Evolutionary conservation across 345 rosid genomes (phyloP).

Genomic region (Luvunga scandens): DNA sequence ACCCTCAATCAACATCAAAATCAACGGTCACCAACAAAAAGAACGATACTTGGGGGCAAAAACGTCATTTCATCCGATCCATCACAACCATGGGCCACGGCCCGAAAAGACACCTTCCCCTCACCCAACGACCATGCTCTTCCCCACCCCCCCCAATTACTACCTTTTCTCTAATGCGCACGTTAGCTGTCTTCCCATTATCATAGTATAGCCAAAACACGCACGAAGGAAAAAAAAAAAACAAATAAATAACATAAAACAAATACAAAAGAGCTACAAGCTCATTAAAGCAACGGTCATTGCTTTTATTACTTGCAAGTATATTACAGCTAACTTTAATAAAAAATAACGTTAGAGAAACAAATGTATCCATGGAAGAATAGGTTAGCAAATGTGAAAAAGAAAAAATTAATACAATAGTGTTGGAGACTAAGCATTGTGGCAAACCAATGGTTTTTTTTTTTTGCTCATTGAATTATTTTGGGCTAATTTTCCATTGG

Average conservation of each 20-base stretch:
- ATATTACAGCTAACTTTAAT: too few relatives aligned
- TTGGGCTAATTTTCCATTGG: too few relatives aligned
- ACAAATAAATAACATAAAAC: background rate
- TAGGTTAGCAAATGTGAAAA: too few relatives aligned
- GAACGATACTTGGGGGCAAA: background rate
- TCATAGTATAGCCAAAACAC: background rate
- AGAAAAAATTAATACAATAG: too few relatives aligned
- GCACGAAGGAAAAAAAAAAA: background rate
- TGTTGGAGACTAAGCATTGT: too few relatives aligned
- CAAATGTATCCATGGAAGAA: too few relatives aligned
- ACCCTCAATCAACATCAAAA: conserved; percentile 11
- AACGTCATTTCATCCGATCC: background rate
- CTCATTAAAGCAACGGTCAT: too few relatives aligned
- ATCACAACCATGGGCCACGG: conserved; percentile 12
- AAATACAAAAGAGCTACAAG: background rate
- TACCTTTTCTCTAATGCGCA: conserved; percentile 13
- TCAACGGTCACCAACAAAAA: background rate
- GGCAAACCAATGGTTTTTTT: too few relatives aligned
- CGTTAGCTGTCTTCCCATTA: conserved; percentile 29
- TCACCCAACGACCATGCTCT: conserved; percentile 19
- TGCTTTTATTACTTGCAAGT: too few relatives aligned
- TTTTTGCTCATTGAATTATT: too few relatives aligned
- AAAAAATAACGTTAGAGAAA: too few relatives aligned
- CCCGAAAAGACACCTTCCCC: conserved; percentile 6
- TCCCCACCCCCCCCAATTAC: conserved; percentile 10